phyloP scores from a whole-genome alignment of 805 yeast species.

The Isabelozyma pseudorhagii region DNA sequence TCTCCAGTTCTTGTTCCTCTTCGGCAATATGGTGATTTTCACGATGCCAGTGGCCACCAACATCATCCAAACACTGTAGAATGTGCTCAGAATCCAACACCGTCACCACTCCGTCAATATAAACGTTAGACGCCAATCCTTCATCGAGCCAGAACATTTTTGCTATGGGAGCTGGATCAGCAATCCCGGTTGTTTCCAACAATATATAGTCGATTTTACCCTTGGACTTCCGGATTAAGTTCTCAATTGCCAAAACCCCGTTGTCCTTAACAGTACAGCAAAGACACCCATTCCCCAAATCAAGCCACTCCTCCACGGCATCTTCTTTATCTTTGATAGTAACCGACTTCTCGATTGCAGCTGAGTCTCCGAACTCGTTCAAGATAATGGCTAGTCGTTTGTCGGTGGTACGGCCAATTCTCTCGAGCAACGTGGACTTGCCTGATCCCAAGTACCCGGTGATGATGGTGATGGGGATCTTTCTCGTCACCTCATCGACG shows the following conservation, averaged over 20 bases:
- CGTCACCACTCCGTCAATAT: slow-evolving; percentile 87
- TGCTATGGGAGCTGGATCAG: slow-evolving; percentile 97
- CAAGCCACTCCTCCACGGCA: slow-evolving; percentile 89
- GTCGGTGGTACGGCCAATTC: slow-evolving; percentile 66
- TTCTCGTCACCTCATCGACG: slow-evolving; percentile 20
- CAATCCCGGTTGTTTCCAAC: slow-evolving; percentile 92
- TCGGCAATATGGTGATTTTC: slow-evolving; percentile 26
- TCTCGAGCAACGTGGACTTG: slow-evolving; percentile 79
- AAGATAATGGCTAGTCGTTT: slow-evolving; percentile 83
- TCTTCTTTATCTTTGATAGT: slow-evolving; percentile 52
- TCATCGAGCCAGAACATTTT: slow-evolving; percentile 97
- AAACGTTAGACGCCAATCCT: slow-evolving; percentile 77
- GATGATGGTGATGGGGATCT: slow-evolving; percentile 87
- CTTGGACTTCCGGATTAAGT: slow-evolving; percentile 67
- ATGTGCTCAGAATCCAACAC: slow-evolving; percentile 79
- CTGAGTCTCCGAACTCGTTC: slow-evolving; percentile 89
- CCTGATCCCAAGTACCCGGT: slow-evolving; percentile 97
- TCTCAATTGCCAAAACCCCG: slow-evolving; percentile 92
- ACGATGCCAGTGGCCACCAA: slow-evolving; percentile 68
- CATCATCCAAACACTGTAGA: slow-evolving; percentile 61
- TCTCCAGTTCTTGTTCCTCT: slow-evolving; percentile 30
- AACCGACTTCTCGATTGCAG: slow-evolving; percentile 83
- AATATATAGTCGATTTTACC: slow-evolving; percentile 84
- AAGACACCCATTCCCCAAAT: slow-evolving; percentile 92
- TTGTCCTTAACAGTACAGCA: slow-evolving; percentile 95